A percentile compares a stretch with the other conserved stretches of the same genome.
Evolutionary conservation across 1,284 basidiomycete species (phyloP).

Genomic region (Gastroboletus turbinatus): DNA sequence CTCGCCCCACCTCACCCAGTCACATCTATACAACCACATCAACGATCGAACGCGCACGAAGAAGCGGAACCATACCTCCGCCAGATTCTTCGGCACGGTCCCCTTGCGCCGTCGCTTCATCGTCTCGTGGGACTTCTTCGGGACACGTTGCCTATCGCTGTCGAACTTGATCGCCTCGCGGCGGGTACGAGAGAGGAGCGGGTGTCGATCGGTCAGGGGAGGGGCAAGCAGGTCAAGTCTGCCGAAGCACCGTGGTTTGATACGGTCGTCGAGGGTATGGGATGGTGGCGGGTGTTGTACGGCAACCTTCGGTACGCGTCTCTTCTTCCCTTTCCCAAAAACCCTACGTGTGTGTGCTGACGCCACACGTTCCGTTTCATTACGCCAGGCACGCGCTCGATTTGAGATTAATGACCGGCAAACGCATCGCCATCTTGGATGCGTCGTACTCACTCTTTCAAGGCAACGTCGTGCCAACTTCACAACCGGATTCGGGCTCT

Average conservation of each 20-base stretch:
- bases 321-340: background rate
- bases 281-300: slow-evolving; percentile 76
- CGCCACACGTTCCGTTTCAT: background rate
- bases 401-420: slow-evolving; percentile 67
- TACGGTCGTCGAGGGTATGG: slow-evolving; percentile 71
- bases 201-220: slow-evolving; percentile 25
- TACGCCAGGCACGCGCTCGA: slow-evolving; percentile 68
- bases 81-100: slow-evolving; percentile 60
- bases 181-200: slow-evolving; percentile 14
- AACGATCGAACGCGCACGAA: slow-evolving; percentile 62
- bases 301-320: slow-evolving; percentile 52
- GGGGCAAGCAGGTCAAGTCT: slow-evolving; percentile 5
- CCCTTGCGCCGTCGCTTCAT: slow-evolving; percentile 60
- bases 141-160: slow-evolving; percentile 71
- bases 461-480: slow-evolving; percentile 3
- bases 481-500: background rate
- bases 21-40: slow-evolving; percentile 14
- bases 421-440: slow-evolving; percentile 67
- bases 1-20: slow-evolving; percentile 25
- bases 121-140: slow-evolving; percentile 64
- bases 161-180: slow-evolving; percentile 64
- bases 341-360: background rate
- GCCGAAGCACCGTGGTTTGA: slow-evolving; percentile 46
- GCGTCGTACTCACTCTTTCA: slow-evolving; percentile 60
- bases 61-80: slow-evolving; percentile 71